Percentiles rank a stretch among this genome's conserved stretches.
phyloP scores from a whole-genome alignment of 2,329 filamentous ascomycete species.

The Monilinia vaccinii-corymbosi region DNA sequence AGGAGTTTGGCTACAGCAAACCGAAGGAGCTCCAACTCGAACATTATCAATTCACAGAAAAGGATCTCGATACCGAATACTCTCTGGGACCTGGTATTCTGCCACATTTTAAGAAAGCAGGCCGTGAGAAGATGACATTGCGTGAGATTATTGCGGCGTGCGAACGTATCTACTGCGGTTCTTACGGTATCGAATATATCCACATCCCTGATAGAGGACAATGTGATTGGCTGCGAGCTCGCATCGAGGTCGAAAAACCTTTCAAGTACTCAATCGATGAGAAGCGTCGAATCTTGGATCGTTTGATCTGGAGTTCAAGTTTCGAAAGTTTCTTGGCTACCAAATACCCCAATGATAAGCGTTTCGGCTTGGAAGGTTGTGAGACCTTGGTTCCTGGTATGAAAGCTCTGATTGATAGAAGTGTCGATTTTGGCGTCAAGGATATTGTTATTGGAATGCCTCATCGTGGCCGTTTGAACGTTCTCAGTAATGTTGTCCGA shows the following conservation, averaged over 20 bases:
- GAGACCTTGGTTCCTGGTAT: constrained; percentile 96
- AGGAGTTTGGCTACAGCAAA: constrained; percentile 76
- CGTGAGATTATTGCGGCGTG: constrained; percentile 89
- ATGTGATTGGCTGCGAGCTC: constrained; percentile 96
- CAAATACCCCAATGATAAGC: constrained; percentile 99
- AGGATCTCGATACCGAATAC: constrained; percentile 88
- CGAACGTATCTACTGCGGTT: constrained; percentile 92
- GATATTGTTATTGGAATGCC: constrained; percentile 99
- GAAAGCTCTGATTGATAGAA: constrained; percentile 98
- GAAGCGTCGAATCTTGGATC: constrained; percentile 94
- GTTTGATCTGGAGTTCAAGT: constrained; percentile 96
- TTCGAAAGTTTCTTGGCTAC: constrained; percentile 93
- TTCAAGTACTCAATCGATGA: constrained; percentile 98
- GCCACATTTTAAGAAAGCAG: constrained; percentile 82
- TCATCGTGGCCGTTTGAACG: constrained; percentile 95
- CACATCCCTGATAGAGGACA: constrained; percentile 96
- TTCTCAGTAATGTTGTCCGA: constrained; percentile 94
- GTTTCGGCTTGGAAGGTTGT: constrained; percentile 95
- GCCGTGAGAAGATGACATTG: constrained; percentile 90
- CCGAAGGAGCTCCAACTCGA: constrained; percentile 89
- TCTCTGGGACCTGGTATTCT: constrained; percentile 88
- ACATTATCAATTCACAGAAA: constrained; percentile 91
- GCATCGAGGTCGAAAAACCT: constrained; percentile 84
- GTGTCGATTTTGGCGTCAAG: constrained; percentile 96
- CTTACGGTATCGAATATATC: constrained; percentile 97